phyloP scores from a whole-genome alignment of 2,329 filamentous ascomycete species.

The Fusarium sp. region DNA sequence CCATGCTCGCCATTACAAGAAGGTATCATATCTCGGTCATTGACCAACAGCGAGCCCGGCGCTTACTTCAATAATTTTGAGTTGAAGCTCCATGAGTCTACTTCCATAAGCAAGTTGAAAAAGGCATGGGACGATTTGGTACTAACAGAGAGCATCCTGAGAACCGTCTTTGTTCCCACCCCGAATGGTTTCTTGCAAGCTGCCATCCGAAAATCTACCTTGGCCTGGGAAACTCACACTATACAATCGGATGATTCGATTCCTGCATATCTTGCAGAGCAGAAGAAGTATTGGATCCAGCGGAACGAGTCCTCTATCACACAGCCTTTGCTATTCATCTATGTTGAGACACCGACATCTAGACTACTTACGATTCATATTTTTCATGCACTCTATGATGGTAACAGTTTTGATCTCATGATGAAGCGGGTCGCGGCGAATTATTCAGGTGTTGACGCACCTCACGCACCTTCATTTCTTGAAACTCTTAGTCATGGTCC shows the following conservation, averaged over 20 bases:
- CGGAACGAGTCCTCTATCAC: slow-evolving; percentile 51
- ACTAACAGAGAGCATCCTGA: slow-evolving; percentile 67
- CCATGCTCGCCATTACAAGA: slow-evolving; percentile 89
- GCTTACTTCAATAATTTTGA: slow-evolving; percentile 82
- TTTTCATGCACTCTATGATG: slow-evolving; percentile 90
- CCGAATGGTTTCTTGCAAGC: slow-evolving; percentile 80
- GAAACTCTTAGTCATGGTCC: slow-evolving; percentile 76
- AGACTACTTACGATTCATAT: slow-evolving; percentile 68
- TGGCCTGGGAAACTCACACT: slow-evolving; percentile 55
- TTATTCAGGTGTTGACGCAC: slow-evolving; percentile 27
- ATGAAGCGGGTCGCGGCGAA: slow-evolving; percentile 60
- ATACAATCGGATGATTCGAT: slow-evolving; percentile 43
- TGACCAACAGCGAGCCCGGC: slow-evolving; percentile 59
- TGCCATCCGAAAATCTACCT: slow-evolving; percentile 56
- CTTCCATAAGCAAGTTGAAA: slow-evolving; percentile 59
- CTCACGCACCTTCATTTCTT: slow-evolving; percentile 64
- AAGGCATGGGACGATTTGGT: slow-evolving; percentile 66
- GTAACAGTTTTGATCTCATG: slow-evolving; percentile 76
- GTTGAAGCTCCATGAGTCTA: slow-evolving; percentile 58
- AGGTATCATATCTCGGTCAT: slow-evolving; percentile 79
- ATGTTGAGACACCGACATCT: slow-evolving; percentile 55
- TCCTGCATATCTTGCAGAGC: slow-evolving; percentile 45
- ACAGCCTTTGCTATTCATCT: slow-evolving; percentile 38
- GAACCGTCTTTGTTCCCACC: slow-evolving; percentile 77
- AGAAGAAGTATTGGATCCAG: slow-evolving; percentile 60